Evolutionary conservation across 2,329 filamentous ascomycete genomes (phyloP).

Genomic region (Metarhizium brunneum): DNA sequence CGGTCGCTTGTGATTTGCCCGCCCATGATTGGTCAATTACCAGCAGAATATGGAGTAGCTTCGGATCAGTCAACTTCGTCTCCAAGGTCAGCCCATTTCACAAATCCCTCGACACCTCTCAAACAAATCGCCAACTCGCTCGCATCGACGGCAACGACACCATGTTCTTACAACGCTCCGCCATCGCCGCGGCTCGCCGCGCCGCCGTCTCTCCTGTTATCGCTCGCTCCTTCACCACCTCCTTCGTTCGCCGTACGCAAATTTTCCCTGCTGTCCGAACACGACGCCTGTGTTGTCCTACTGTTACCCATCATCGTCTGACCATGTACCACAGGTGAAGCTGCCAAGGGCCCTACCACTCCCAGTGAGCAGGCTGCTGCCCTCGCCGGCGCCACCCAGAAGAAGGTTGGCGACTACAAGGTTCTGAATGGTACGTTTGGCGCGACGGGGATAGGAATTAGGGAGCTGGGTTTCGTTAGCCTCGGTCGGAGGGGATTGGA

Average conservation of each 20-base stretch:
- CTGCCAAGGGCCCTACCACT: constrained; percentile 23
- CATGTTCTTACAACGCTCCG: constrained; percentile 59
- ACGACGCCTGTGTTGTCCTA: constrained; percentile 5
- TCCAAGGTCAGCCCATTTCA: constrained; percentile 35
- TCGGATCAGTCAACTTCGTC: constrained; percentile 23
- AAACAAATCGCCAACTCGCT: constrained; percentile 4
- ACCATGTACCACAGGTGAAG: constrained; percentile 21
- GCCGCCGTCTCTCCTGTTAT: constrained; percentile 42
- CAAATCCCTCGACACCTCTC: constrained; percentile 28
- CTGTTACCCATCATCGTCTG: neutral
- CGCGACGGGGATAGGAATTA: constrained; percentile 7
- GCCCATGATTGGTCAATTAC: constrained; percentile 27
- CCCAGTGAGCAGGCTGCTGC: constrained; percentile 28
- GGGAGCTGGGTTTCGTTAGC: constrained; percentile 6
- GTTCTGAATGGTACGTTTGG: constrained; percentile 35
- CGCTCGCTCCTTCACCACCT: constrained; percentile 51
- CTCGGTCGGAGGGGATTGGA: constrained; percentile 10
- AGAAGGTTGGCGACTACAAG: constrained; percentile 37
- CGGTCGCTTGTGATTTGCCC: constrained; percentile 11
- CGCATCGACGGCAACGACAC: constrained; percentile 17
- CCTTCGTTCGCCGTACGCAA: constrained; percentile 48
- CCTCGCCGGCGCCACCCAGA: constrained; percentile 28
- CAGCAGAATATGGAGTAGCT: constrained; percentile 8
- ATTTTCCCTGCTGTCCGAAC: constrained; percentile 16
- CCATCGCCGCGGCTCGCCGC: constrained; percentile 50